Evolutionary conservation across 108 stramenopile species (phyloP), one percentile per base, ranked within the genome.

Genomic region (Schizochytrium sp.): DNA sequence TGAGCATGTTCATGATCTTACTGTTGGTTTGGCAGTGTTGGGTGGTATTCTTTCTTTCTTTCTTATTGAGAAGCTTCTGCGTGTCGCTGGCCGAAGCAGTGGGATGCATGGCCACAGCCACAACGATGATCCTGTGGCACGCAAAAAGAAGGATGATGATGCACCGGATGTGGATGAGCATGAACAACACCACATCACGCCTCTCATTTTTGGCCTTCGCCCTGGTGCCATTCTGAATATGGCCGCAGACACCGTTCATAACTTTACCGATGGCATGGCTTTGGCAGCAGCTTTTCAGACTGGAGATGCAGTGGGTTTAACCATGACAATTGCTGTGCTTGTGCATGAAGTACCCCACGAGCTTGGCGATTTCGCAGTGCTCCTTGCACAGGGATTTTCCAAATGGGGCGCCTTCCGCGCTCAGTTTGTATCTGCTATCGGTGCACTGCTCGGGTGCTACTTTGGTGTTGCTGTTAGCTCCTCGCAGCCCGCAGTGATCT

Each of bases 341-440:
- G 56, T 87, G 38, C 90, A 90, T 61, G 90, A 90, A 42, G 59
- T 87, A n/a, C 90, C 87, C 0, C 90, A 90, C 46, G 90, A 90
- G 56, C 28, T 90, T 7, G 90, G 89, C 7, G 90, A 90, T 44
- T 90, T 90, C 88, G 47, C 89, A 46, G 56, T 90, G n/a, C 61
- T 88, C 56, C 88, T 72, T 8, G 12, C 50, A 0, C 76, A 83
- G 40, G 76, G 76, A n/a, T 50, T 83, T 40, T 83, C 76, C 50
- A 49, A 55, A 38, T 83, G 76, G 76, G 76, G 76, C 47, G 76
- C 76, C 8, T 40, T 83, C 5, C 47, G 53, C 50, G 76, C 76
- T 10, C 76, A 83, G 53, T 83, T 83, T 83, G 15, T 83, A 1
- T 83, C 76, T 46, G 76, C 76, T 5, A 47, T 83, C 45, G 76